Percentiles rank a stretch among this genome's conserved stretches.
Evolutionary conservation across 2,329 filamentous ascomycete species (phyloP).

Genomic region (Cryoendolithus antarcticus): DNA sequence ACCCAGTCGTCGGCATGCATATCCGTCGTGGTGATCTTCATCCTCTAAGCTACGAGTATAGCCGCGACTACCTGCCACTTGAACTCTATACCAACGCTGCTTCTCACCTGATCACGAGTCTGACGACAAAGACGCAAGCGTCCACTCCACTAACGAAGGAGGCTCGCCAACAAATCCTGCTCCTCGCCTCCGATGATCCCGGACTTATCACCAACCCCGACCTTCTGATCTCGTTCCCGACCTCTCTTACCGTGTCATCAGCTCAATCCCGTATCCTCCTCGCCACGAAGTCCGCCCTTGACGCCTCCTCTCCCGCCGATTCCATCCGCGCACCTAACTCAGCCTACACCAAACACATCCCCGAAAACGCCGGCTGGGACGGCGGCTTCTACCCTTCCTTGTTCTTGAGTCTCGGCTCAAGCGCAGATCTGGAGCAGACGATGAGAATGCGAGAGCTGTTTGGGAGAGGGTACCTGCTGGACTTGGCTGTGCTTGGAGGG

Average conservation of each 20-base stretch:
- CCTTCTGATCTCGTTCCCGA: constrained; percentile 31
- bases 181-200: constrained; percentile 73
- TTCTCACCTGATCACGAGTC: constrained; percentile 37
- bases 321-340: constrained; percentile 28
- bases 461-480: constrained; percentile 69
- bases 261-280: constrained; percentile 69
- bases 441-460: constrained; percentile 59
- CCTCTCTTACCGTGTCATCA: constrained; percentile 14
- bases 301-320: constrained; percentile 20
- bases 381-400: constrained; percentile 73
- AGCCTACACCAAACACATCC: constrained; percentile 54
- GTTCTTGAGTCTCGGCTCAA: constrained; percentile 62
- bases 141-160: neutral
- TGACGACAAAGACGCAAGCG: constrained; percentile 8
- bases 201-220: constrained; percentile 57
- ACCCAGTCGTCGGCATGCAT: constrained; percentile 60
- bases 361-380: constrained; percentile 74
- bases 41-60: constrained; percentile 65
- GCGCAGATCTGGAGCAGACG: constrained; percentile 27
- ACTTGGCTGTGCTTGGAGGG: constrained; percentile 59
- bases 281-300: constrained; percentile 48
- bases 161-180: constrained; percentile 25
- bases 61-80: constrained; percentile 64
- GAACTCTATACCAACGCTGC: constrained; percentile 54
- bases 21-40: constrained; percentile 70